Conservation (phyloP, 257 asterid species). For the Scutellaria galericulata region DNA sequence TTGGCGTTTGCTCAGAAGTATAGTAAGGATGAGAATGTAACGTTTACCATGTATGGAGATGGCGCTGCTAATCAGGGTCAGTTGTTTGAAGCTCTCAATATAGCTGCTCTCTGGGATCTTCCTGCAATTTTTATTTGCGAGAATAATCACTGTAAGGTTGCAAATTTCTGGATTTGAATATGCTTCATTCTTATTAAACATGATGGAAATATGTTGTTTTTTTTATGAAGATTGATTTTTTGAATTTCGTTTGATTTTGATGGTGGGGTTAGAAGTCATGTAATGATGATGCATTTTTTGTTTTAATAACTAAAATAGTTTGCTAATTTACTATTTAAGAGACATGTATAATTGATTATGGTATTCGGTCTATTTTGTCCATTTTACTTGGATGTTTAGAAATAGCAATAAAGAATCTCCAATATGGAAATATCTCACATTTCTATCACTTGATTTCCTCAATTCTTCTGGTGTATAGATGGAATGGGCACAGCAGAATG, state of each 20-base stretch:
- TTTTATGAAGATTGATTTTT: not conserved
- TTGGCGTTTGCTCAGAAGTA: conserved; percentile 96
- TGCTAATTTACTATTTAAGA: no score
- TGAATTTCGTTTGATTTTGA: no score
- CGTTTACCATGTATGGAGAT: conserved; percentile 87
- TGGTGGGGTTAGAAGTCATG: no score
- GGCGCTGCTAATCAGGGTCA: conserved; percentile 99
- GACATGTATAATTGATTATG: no score
- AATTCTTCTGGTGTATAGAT: conserved; percentile 53
- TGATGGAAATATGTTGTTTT: not conserved
- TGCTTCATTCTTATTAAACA: no score
- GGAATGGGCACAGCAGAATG: conserved; percentile 99
- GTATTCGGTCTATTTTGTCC: no score
- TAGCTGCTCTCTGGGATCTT: conserved; percentile 97
- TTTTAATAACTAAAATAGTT: no score
- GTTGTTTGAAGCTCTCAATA: conserved; percentile 93
- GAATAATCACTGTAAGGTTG: conserved; percentile 88
- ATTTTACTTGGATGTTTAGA: no score
- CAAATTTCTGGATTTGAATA: no score
- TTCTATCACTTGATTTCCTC: conserved; percentile 15
- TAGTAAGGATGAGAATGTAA: conserved; percentile 74
- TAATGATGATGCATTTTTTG: no score
- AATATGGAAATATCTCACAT: not conserved
- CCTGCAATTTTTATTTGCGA: conserved; percentile 97
- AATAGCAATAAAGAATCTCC: no score